Base-by-base conservation (phyloP, 2,329 filamentous ascomycete genomes). In the Talaromyces sp. region DNA sequence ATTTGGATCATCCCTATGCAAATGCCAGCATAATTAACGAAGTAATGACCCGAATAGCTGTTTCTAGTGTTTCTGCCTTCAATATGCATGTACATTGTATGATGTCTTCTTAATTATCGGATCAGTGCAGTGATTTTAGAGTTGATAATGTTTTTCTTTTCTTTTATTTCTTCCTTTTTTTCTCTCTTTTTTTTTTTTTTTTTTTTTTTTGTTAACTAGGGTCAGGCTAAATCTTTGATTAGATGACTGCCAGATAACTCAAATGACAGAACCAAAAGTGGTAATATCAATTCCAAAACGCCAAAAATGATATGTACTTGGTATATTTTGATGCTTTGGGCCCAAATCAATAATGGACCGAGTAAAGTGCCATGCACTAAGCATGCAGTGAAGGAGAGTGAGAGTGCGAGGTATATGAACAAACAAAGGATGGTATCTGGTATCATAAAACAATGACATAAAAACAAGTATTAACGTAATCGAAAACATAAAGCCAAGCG, bases 351-450 rank as follows among this genome's bases (percentile, higher is more conserved):
- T 39, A 41, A 29, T 36, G 19, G 19, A 33, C 22, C 20, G 22
- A n/a, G 10, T 44, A 37, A 40, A 30, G 30, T 17, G 22, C 24
- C 24, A 27, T 27, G 24, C 24, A 5, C 9, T 27, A 27, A 27
- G 24, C 24, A 27, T 4, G 24, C 24, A 27, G 9, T 27, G 24
- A 27, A 27, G 22, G 30, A 11, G 47, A 54, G 54, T n/a, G 41
- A 49, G 19, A 44, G 47, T 10, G 36, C 30, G 10, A 22, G 16
- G 10, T 19, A 16, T 35, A 49, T 30, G 24, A 53, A 56, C 24
- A 55, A 50, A 33, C 39, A 54, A 43, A 50, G 47, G 37, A 54
- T 52, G 56, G 57, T 55, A 60, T 57, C 56, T 49, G 46, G 46
- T 49, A 51, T 51, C 46, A 39, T 24, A 30, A 16, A 29, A 17